Evolutionary conservation across 2,329 filamentous ascomycete genomes (phyloP).

Genomic region (Karstenula rhodostoma): DNA sequence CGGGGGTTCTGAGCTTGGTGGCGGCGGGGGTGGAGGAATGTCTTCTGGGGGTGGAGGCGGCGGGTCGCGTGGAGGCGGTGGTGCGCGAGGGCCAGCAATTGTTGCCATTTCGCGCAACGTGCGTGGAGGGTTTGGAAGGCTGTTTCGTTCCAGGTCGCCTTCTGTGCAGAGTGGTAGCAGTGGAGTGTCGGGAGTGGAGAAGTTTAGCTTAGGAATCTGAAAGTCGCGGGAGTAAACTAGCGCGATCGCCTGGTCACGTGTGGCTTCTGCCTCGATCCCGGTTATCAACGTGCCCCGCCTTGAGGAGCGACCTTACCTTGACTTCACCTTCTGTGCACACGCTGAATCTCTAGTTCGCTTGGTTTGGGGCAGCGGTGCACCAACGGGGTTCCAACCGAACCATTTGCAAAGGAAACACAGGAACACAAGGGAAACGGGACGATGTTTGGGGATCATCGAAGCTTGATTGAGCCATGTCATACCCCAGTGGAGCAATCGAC

Average conservation of each 20-base stretch:
- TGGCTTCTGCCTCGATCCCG: not conserved
- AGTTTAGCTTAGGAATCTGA: not conserved
- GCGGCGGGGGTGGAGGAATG: conserved; percentile 44
- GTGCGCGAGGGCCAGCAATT: conserved; percentile 17
- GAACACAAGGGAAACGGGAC: not conserved
- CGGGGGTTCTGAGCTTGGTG: conserved; percentile 41
- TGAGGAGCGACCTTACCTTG: not conserved
- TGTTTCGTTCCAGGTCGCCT: not conserved
- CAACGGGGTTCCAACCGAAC: not conserved
- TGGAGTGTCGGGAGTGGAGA: not conserved
- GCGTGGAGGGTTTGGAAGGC: not conserved
- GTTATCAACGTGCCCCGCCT: not conserved
- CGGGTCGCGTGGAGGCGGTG: conserved; percentile 14
- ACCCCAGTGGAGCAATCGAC: conserved; percentile 11
- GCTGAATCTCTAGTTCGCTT: not conserved
- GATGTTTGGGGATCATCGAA: not conserved
- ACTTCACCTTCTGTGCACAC: not conserved
- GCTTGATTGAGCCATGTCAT: conserved; percentile 20
- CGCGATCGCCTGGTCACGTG: conserved; percentile 28
- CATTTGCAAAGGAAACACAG: not conserved
- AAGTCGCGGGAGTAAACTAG: conserved; percentile 3
- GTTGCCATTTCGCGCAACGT: conserved; percentile 12
- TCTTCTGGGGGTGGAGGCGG: conserved; percentile 51
- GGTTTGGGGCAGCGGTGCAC: not conserved
- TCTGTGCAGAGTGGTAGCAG: not conserved